These are phyloP conservation scores for Bryoerythrophyllum caledonicum DNA, from an alignment of 225 moss, liverwort and hornwort genomes.

Conservation along the genomic window DNA sequence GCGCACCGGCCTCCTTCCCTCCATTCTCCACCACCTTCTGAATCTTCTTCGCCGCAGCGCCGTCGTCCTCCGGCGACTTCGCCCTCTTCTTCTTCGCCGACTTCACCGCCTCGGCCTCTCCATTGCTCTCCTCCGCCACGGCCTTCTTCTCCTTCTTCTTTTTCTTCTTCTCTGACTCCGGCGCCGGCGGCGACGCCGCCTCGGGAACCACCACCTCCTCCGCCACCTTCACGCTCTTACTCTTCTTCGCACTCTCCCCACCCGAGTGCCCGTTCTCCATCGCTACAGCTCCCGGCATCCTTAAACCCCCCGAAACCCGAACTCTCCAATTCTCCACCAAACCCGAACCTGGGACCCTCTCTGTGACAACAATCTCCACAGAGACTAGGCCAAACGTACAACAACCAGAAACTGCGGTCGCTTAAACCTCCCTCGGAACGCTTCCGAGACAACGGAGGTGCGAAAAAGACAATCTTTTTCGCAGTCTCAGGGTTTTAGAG, in stretches of 20 bases:
- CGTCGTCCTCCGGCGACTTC: slow-evolving; percentile 43
- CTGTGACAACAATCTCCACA: slow-evolving; percentile 8
- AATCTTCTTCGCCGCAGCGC: slow-evolving; percentile 51
- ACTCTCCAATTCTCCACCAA: background rate
- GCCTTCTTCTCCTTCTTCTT: slow-evolving; percentile 48
- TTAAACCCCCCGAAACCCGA: background rate
- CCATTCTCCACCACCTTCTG: slow-evolving; percentile 55
- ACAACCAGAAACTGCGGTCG: too few species aligned
- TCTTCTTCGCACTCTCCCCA: slow-evolving; percentile 42
- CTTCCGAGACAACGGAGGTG: slow-evolving; percentile 50
- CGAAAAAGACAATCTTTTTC: fast-evolving
- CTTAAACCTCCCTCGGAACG: slow-evolving; percentile 35
- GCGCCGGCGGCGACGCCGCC: slow-evolving; percentile 24
- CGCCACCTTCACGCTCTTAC: slow-evolving; percentile 56
- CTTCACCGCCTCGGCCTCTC: slow-evolving; percentile 28
- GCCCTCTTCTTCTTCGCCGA: slow-evolving; percentile 49
- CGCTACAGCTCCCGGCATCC: slow-evolving; percentile 68
- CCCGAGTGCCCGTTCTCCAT: slow-evolving; percentile 50
- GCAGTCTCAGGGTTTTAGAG: background rate
- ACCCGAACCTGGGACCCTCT: background rate
- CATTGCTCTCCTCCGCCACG: slow-evolving; percentile 22
- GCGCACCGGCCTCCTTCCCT: slow-evolving; percentile 44
- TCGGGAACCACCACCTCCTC: slow-evolving; percentile 24
- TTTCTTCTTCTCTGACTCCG: slow-evolving; percentile 60
- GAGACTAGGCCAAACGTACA: slow-evolving; percentile 3